phyloP scores from a whole-genome alignment of 2,329 filamentous ascomycete species.

The Allantophomopsis lycopodina region DNA sequence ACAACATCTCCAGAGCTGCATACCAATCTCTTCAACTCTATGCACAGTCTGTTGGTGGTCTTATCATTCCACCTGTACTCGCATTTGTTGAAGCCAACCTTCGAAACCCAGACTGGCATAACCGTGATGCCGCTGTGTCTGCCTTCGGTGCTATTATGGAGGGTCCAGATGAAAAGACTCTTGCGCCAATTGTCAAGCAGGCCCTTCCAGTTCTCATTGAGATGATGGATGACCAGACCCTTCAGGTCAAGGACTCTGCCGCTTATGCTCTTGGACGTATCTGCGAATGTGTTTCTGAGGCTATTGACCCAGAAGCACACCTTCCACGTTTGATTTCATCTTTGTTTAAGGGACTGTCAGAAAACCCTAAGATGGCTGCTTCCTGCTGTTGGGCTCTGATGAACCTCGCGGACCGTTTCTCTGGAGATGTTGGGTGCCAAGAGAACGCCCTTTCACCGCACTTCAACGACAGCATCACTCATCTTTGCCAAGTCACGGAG shows the following conservation, averaged over 20 bases:
- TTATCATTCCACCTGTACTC: conserved; percentile 77
- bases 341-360: conserved; percentile 79
- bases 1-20: conserved; percentile 87
- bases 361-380: conserved; percentile 89
- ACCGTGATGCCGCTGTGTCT: conserved; percentile 88
- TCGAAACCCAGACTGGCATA: conserved; percentile 84
- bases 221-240: conserved; percentile 77
- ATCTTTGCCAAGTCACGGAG: conserved; percentile 75
- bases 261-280: conserved; percentile 94
- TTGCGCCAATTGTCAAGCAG: conserved; percentile 92
- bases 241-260: conserved; percentile 91
- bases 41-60: conserved; percentile 75
- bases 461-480: conserved; percentile 84
- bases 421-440: conserved; percentile 64
- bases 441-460: conserved; percentile 79
- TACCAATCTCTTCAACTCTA: conserved; percentile 97
- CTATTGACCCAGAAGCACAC: conserved; percentile 75
- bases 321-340: conserved; percentile 76
- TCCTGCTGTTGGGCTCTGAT: conserved; percentile 99
- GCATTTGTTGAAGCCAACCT: conserved; percentile 86
- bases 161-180: conserved; percentile 80
- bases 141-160: conserved; percentile 99
- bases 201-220: conserved; percentile 81
- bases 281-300: conserved; percentile 82
- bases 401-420: conserved; percentile 94